Conservation (phyloP, 306 rosid species). For the Medicago ruthenica region DNA sequence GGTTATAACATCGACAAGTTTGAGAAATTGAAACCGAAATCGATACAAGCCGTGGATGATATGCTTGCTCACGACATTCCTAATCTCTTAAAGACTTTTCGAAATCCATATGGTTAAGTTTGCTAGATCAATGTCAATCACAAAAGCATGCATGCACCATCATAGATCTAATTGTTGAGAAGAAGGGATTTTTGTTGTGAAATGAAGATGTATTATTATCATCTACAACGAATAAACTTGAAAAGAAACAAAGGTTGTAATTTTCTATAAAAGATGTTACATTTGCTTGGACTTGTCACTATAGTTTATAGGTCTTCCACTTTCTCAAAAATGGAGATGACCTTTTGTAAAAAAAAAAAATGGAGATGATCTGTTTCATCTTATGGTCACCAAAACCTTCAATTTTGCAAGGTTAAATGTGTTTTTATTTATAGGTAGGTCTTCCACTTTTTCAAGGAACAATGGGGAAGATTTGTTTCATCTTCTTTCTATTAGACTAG, state of each 20-base stretch:
- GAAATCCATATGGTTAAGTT: constrained; percentile 78
- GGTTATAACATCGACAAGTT: constrained; percentile 83
- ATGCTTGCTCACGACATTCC: constrained; percentile 96
- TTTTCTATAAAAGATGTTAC: background rate
- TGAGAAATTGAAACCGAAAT: constrained; percentile 79
- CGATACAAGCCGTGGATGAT: constrained; percentile 85
- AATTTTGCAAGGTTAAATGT: too few species aligned
- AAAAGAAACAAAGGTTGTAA: background rate
- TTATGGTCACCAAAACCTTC: too few species aligned
- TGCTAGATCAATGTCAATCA: background rate
- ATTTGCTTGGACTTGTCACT: background rate
- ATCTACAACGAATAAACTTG: background rate
- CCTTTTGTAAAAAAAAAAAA: too few species aligned
- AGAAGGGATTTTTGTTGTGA: constrained; percentile 3
- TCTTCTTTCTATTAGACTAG: too few species aligned
- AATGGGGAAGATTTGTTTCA: too few species aligned
- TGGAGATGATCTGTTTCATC: too few species aligned
- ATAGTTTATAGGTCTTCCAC: background rate
- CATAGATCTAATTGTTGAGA: constrained; percentile 7
- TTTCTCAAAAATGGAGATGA: background rate
- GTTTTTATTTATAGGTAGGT: too few species aligned
- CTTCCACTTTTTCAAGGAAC: too few species aligned
- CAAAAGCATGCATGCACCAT: background rate
- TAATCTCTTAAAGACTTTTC: constrained; percentile 73
- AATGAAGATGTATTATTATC: background rate